Conservation (phyloP, 1,284 basidiomycete species). For the Amylostereum chailletii region DNA sequence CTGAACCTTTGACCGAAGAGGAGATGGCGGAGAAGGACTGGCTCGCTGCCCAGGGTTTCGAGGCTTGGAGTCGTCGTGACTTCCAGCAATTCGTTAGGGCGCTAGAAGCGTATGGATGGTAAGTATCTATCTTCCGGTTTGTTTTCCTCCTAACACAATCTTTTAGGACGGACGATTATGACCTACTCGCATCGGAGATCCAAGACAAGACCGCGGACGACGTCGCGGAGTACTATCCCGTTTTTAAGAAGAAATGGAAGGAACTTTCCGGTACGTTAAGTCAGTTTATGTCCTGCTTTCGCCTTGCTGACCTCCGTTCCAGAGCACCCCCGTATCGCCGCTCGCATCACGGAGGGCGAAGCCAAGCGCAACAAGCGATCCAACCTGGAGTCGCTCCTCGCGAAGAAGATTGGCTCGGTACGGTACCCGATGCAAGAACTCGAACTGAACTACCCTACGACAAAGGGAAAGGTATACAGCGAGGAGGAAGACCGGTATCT, state of each 20-base stretch:
- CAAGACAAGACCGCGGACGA: slow-evolving; percentile 81
- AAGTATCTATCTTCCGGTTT: slow-evolving; percentile 14
- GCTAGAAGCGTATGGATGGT: slow-evolving; percentile 85
- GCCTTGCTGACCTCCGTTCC: slow-evolving; percentile 5
- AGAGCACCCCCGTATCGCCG: slow-evolving; percentile 79
- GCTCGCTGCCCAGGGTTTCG: slow-evolving; percentile 75
- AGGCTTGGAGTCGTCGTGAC: slow-evolving; percentile 87
- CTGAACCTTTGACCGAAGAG: slow-evolving; percentile 82
- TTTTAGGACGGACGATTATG: slow-evolving; percentile 62
- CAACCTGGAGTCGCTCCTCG: slow-evolving; percentile 70
- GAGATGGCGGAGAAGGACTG: slow-evolving; percentile 77
- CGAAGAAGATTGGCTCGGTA: slow-evolving; percentile 76
- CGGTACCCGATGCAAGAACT: slow-evolving; percentile 91
- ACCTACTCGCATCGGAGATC: slow-evolving; percentile 79
- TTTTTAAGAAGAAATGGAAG: slow-evolving; percentile 88
- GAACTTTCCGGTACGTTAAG: slow-evolving; percentile 63
- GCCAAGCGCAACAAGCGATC: slow-evolving; percentile 83
- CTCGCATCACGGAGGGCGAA: slow-evolving; percentile 77
- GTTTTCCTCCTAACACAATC: slow-evolving; percentile 6
- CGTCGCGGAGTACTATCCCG: slow-evolving; percentile 73
- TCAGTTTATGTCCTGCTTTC: background rate
- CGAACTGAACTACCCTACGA: slow-evolving; percentile 88
- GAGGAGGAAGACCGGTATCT: slow-evolving; percentile 98
- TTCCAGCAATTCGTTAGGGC: slow-evolving; percentile 89
- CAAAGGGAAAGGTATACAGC: slow-evolving; percentile 92